Conservation (phyloP, 768 basidiomycete species). For the Thelephora ganbajun region DNA sequence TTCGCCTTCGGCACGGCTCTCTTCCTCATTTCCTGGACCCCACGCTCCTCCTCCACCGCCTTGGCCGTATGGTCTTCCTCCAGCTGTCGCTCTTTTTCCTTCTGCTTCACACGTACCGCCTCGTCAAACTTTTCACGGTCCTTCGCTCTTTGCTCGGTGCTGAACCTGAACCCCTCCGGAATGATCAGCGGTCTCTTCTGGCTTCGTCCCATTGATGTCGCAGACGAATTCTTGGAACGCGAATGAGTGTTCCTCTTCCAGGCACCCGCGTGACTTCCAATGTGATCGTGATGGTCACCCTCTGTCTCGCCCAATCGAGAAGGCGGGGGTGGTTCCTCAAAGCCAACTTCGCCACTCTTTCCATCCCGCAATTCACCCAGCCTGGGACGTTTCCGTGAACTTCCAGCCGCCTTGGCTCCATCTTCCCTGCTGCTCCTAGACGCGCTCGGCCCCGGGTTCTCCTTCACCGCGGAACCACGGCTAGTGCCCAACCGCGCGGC, state of each 20-base stretch:
- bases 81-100: conserved; percentile 29
- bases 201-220: neutral
- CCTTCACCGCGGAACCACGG: neutral
- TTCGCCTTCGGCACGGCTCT: conserved; percentile 54
- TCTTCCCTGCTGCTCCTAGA: no score
- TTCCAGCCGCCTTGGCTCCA: neutral
- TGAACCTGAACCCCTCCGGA: conserved; percentile 32
- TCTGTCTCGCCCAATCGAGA: conserved; percentile 6
- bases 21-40: conserved; percentile 47
- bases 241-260: no score
- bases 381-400: neutral
- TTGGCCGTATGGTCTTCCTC: conserved; percentile 33
- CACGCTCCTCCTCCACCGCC: conserved; percentile 44
- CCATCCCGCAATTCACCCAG: neutral
- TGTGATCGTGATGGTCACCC: conserved; percentile 22
- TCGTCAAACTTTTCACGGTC: conserved; percentile 56
- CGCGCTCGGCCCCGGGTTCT: no score
- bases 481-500: neutral
- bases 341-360: neutral
- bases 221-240: neutral
- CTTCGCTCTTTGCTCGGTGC: conserved; percentile 40
- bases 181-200: conserved; percentile 33
- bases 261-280: no score
- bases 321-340: neutral
- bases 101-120: conserved; percentile 39